These are phyloP conservation scores for Neurospora tetraspora DNA, from an alignment of 495 filamentous ascomycete species.

Conservation along the genomic window DNA sequence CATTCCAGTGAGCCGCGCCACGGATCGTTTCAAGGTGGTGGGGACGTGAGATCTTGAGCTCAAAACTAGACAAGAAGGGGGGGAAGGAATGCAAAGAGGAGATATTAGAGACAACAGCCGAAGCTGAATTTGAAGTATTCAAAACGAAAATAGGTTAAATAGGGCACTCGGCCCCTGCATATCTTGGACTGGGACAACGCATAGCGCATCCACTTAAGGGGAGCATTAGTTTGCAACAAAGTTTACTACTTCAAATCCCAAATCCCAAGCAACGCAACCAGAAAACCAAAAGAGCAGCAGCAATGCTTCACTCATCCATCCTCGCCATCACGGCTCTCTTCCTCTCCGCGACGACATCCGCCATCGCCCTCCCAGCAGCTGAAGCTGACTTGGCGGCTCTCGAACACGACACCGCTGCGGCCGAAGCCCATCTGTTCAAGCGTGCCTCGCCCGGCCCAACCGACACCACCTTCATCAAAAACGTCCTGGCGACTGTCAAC, in stretches of 20 bases:
- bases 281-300: neutral
- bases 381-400: neutral
- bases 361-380: neutral
- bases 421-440: neutral
- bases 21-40: neutral
- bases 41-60: neutral
- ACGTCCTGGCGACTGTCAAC: slow-evolving; percentile 7
- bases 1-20: neutral
- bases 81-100: neutral
- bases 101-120: neutral
- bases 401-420: neutral
- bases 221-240: too few relatives aligned
- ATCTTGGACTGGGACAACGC: neutral
- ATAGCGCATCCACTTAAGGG: neutral
- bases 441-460: slow-evolving; percentile 9
- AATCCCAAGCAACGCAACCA: neutral
- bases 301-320: neutral
- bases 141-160: neutral
- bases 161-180: neutral
- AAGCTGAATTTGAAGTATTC: neutral
- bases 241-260: neutral
- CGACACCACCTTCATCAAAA: slow-evolving; percentile 8
- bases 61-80: neutral
- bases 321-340: neutral
- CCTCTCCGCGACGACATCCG: neutral